Conservation (phyloP, 768 basidiomycete genomes). For the Dioszegia hungarica region DNA sequence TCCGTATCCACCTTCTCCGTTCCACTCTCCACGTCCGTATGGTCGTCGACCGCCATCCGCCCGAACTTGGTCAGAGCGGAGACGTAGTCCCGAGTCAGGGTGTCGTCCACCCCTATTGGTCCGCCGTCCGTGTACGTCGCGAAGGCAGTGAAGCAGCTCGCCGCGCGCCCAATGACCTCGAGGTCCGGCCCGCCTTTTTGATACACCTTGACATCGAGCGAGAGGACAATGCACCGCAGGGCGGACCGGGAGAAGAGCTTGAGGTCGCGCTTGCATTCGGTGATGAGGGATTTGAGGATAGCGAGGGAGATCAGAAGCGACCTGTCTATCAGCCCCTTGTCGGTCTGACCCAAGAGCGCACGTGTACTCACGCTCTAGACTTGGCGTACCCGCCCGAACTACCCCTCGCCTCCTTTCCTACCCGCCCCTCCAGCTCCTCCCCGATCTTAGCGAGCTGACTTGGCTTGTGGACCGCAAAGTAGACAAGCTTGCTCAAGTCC, state of each 20-base stretch:
- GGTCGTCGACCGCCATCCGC: constrained; percentile 56
- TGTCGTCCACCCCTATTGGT: constrained; percentile 70
- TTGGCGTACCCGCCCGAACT: constrained; percentile 70
- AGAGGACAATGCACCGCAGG: constrained; percentile 29
- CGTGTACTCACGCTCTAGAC: constrained; percentile 68
- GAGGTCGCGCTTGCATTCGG: constrained; percentile 61
- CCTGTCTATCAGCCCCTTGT: constrained; percentile 4
- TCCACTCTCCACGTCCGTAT: not conserved
- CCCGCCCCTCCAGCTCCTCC: constrained; percentile 43
- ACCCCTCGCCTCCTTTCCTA: constrained; percentile 34
- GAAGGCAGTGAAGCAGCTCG: constrained; percentile 85
- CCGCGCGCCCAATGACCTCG: constrained; percentile 54
- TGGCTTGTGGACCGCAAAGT: constrained; percentile 41
- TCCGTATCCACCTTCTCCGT: constrained; percentile 60
- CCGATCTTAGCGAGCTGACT: constrained; percentile 42
- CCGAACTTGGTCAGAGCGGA: constrained; percentile 64
- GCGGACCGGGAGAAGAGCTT: constrained; percentile 38
- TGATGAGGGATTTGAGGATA: constrained; percentile 73
- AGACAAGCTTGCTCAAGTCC: constrained; percentile 45
- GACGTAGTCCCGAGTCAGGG: constrained; percentile 66
- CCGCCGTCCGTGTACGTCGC: constrained; percentile 85
- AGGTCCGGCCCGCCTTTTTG: constrained; percentile 41
- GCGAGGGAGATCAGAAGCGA: constrained; percentile 72
- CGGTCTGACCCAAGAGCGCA: not conserved
- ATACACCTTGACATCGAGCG: constrained; percentile 41